These are phyloP conservation scores for Speleostelium caveatum DNA, from an alignment of 78 protist genomes.

Conservation along the genomic window DNA sequence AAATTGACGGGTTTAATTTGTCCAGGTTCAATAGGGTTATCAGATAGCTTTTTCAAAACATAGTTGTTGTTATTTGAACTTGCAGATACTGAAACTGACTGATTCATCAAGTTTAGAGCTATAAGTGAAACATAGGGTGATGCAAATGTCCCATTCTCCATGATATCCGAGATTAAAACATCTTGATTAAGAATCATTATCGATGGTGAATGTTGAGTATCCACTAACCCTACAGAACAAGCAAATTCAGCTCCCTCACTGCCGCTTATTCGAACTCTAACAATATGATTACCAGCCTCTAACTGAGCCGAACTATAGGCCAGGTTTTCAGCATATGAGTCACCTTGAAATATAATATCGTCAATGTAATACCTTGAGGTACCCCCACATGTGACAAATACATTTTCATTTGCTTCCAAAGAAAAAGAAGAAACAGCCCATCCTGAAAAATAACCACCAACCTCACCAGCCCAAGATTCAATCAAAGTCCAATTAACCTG, in stretches of 20 bases:
- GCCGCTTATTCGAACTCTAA: slow-evolving; percentile 26
- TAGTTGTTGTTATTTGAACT: background rate
- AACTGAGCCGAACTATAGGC: background rate
- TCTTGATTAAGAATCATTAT: slow-evolving; percentile 6
- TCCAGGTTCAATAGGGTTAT: slow-evolving; percentile 27
- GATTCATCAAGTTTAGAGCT: slow-evolving; percentile 12
- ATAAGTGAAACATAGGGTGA: slow-evolving; percentile 33
- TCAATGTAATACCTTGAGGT: slow-evolving; percentile 16
- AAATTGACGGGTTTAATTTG: slow-evolving; percentile 53
- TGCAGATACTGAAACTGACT: background rate
- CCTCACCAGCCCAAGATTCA: slow-evolving; percentile 47
- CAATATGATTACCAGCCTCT: slow-evolving; percentile 33
- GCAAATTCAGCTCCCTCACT: slow-evolving; percentile 11
- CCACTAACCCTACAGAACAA: background rate
- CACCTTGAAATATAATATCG: slow-evolving; percentile 31
- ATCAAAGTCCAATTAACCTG: slow-evolving; percentile 58
- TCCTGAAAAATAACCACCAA: slow-evolving; percentile 41
- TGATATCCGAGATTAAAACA: slow-evolving; percentile 31
- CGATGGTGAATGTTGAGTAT: background rate
- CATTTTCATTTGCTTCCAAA: background rate
- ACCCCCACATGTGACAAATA: slow-evolving; percentile 27
- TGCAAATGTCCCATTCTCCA: slow-evolving; percentile 17
- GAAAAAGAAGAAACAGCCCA: slow-evolving; percentile 50
- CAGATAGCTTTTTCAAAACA: too few species aligned
- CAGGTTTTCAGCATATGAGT: slow-evolving; percentile 18